Evolutionary conservation across 2,329 filamentous ascomycete genomes (phyloP), one percentile per base, ranked within the genome.

Genomic region (Neofusicoccum parvum): DNA sequence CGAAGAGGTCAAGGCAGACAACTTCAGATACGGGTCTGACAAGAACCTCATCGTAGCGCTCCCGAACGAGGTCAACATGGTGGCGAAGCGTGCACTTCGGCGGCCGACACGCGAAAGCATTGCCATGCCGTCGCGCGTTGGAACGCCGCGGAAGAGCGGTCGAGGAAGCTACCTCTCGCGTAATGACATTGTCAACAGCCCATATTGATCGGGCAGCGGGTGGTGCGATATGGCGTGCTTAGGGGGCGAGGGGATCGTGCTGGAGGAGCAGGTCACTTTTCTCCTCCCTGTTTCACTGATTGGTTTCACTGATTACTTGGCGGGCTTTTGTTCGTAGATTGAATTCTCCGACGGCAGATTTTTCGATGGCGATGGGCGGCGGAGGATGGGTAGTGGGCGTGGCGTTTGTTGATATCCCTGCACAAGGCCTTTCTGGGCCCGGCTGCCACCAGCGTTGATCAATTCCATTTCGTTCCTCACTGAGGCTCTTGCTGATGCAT

Each of bases 11-110:
- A 97, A 96, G 84, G 95, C 95, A 3, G 95, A 99, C 77, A 96
- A 99, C 77, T 99, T 99, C 88, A 93, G 95, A 73, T 99, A 93
- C 74, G 94, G 94, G 53, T 94, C 90, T 5, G 95, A 99, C 79
- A 96, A 97, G 86, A 97, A 97, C 73, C 92, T 99, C 72, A 97
- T 99, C 73, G 94, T 99, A 41, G 95, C 95, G 0, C 82, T 99
- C 69, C 94, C 95, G 2, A 97, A 99, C 75, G 94, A 98, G 78
- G 95, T 99, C 70, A 96, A 97, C 79, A 98, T 98, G 94, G 92
- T 99, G 12, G 90, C 90, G 51, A 94, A 94, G 79, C 87, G 90
- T 71, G 90, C 88, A 65, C 86, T 99, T 74, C 92, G 92, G 83
- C 89, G 89, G 73, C 93, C 94, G 1, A 98, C 95, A 0, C 84